Evolutionary conservation across 2,329 filamentous ascomycete species (phyloP), one percentile per base, ranked within the genome.

Genomic region (Verticillium dahliae): DNA sequence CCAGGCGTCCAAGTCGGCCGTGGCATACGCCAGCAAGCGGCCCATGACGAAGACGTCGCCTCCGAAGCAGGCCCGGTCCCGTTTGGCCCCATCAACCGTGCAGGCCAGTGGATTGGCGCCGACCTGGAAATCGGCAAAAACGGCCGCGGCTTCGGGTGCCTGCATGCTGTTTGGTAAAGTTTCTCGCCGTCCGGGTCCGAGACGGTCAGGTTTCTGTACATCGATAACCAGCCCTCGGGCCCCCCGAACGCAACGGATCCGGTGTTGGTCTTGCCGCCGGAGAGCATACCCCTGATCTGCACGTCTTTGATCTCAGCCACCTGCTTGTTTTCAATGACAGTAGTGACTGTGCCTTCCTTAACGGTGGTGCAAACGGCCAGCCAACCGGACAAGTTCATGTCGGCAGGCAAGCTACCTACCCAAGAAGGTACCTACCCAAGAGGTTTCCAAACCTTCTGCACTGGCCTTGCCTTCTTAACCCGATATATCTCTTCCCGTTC

Each of bases 1-100:
- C 38, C 62, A 61, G 11, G 62, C 60, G 0, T 2, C 58, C 6
- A 60, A 39, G 14, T 62, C 50, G 22, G 60, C 34, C 1, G 60
- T 59, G 5, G 58, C 55, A 22, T 63, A 63, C 3, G 62, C 62
- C 10, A 59, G 60, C 9, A 55, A 61, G 3, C 60, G 62, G 4
- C 62, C 62, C n/a, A 58, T 62, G 6, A 62, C 62, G 31, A 62
- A 63, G 4, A 63, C 10, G 15, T 63, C 62, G 4, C 62, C 62
- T 1, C 62, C 62, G 18, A 62, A 63, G 3, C 57, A 60, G 4
- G 60, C 58, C n/a, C 62, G 54, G 41, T 63, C 62, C 38, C 62
- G 34, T 22, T 63, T 62, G 15, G 62, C 60, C 2, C 62, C 62
- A 33, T 63, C 62, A 6, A 63, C 35, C 33, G 62, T 63, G 58